Percentiles rank a stretch among this genome's conserved stretches.
Evolutionary conservation across 176 grass and related monocot genomes (phyloP).

Genomic region (Elaeis guineensis): DNA sequence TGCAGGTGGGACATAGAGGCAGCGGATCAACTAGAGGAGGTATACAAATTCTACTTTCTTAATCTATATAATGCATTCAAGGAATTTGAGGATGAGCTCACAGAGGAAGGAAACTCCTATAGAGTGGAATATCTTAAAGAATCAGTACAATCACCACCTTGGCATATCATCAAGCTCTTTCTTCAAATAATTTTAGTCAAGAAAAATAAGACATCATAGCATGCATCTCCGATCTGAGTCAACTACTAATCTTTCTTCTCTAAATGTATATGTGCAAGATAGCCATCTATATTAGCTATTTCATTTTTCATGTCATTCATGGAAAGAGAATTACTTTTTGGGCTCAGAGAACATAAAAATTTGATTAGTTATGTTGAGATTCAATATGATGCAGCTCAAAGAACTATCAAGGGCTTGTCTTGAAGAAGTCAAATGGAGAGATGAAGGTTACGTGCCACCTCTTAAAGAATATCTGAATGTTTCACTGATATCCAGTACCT

Average conservation of each 20-base stretch:
- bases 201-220: too few species aligned
- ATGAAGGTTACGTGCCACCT: constrained; percentile 1
- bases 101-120: constrained; percentile 16
- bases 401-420: background rate
- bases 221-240: too few species aligned
- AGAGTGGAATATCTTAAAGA: constrained; percentile 13
- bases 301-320: too few species aligned
- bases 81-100: constrained; percentile 25
- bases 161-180: too few species aligned
- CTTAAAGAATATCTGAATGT: constrained; percentile 21
- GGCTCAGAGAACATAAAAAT: too few species aligned
- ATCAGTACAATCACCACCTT: background rate
- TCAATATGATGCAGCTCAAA: constrained; percentile 17
- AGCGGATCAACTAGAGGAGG: constrained; percentile 8
- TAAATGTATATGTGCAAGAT: too few species aligned
- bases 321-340: too few species aligned
- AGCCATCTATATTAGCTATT: too few species aligned
- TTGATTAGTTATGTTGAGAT: too few species aligned
- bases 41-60: constrained; percentile 15
- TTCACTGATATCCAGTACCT: background rate
- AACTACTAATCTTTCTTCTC: too few species aligned
- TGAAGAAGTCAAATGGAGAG: constrained; percentile 38
- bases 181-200: too few species aligned
- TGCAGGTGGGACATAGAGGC: too few species aligned
- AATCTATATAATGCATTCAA: constrained; percentile 10